Percentiles rank a stretch among this genome's conserved stretches.
Conservation (phyloP, 768 basidiomycete species). For the Termitomyces heimii region DNA sequence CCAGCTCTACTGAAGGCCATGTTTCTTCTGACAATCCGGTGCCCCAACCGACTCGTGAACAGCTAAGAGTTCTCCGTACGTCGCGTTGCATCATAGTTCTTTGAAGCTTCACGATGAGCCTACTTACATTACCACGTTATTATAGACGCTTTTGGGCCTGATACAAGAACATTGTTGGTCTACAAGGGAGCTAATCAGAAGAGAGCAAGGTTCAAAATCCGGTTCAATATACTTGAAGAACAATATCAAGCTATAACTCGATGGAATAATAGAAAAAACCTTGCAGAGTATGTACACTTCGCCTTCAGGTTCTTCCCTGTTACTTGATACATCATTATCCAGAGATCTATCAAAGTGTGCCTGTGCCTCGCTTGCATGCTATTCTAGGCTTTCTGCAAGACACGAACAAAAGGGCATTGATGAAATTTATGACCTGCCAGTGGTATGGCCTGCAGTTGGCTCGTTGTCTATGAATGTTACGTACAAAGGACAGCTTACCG, state of each 20-base stretch:
- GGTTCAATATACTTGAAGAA: conserved; percentile 19
- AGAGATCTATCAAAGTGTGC: conserved; percentile 29
- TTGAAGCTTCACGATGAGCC: not conserved
- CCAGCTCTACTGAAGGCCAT: not conserved
- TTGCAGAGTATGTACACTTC: conserved; percentile 23
- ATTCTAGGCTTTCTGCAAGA: conserved; percentile 20
- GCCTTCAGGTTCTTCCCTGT: not conserved
- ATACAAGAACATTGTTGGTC: conserved; percentile 8
- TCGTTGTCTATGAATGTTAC: conserved; percentile 29
- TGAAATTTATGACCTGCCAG: conserved; percentile 20
- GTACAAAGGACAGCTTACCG: conserved; percentile 19
- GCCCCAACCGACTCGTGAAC: not conserved
- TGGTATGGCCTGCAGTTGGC: conserved; percentile 38
- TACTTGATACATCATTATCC: not conserved
- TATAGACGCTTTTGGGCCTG: conserved; percentile 16
- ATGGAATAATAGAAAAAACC: conserved; percentile 33
- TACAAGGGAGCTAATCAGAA: not conserved
- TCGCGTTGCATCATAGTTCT: not conserved
- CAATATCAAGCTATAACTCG: conserved; percentile 20
- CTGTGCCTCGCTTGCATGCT: conserved; percentile 43
- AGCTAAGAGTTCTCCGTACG: not conserved
- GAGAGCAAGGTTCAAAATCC: conserved; percentile 4
- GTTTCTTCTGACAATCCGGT: not conserved
- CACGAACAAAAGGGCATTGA: conserved; percentile 12
- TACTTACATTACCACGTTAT: not conserved